Evolutionary conservation across 345 rosid genomes (phyloP), one percentile per base, ranked within the genome.

Genomic region (Salix brachista): DNA sequence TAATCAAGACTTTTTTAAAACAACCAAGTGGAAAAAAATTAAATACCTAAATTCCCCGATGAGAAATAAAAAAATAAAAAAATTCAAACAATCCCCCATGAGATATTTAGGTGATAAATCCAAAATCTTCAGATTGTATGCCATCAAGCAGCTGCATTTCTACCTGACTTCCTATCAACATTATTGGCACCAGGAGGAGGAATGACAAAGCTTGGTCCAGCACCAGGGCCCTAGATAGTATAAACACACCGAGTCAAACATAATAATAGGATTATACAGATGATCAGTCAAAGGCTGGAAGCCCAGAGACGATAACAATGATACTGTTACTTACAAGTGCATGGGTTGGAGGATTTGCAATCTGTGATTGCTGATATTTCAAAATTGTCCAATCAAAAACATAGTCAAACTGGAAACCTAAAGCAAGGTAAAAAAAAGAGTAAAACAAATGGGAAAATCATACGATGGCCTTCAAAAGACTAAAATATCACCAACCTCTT

Each of bases 361-460:
- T 83, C 79, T 89, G 96, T 72, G 94, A 88, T 73, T 91, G 94
- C 85, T 93, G 96, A 86, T 89, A 92, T 81, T 94, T 92, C 89
- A 94, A 83, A 79, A 94, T 92, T 36, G 97, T 92, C 98, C 98
- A 94, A 75, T 94, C 98, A 84, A 90, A 94, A 66, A 94, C 94
- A 82, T 92, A 87, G 80, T 94, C 97, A 80, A 89, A 91, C 85
- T 94, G 94, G 83, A 92, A 94, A 56, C 98, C 98, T 94, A 84
- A 61, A 12, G 16, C 67, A 60, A 70, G 50, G 25, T 36, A 37
- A 26, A 28, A 56, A 42, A 37, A 14, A 26, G 34, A 42, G 44
- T 67, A 46, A 42, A 67, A 71, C 58, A 77, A 73, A 42, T 64
- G 74, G 78, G 25, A 41, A 65, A 65, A 62, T 60, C 66, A 1